A percentile compares a stretch with the other conserved stretches of the same genome.
phyloP scores from a whole-genome alignment of 257 asterid genomes.

The Solanum sparsipilum region DNA sequence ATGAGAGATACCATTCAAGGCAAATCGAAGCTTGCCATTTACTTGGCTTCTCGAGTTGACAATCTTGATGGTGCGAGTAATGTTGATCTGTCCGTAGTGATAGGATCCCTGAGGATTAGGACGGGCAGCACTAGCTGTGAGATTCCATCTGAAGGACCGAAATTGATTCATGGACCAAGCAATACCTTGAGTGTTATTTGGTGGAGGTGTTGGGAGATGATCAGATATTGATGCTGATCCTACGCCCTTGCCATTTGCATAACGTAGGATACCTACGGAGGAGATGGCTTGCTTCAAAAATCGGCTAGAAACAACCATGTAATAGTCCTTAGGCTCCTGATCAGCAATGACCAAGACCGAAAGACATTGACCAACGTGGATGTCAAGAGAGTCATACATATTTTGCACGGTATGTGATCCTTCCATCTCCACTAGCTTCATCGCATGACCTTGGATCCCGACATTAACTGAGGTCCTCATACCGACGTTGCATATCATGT shows the following conservation, averaged over 20 bases:
- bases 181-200: background rate
- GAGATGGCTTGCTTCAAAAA: slow-evolving; percentile 7
- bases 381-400: slow-evolving; percentile 28
- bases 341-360: slow-evolving; percentile 36
- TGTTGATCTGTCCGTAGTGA: slow-evolving; percentile 20
- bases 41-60: background rate
- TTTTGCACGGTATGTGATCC: slow-evolving; percentile 47
- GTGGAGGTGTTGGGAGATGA: slow-evolving; percentile 18
- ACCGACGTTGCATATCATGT: slow-evolving; percentile 39
- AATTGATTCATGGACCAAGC: background rate
- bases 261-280: slow-evolving; percentile 19
- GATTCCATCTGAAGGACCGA: slow-evolving; percentile 7
- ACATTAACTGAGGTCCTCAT: slow-evolving; percentile 33
- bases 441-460: slow-evolving; percentile 32
- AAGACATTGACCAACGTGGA: slow-evolving; percentile 46
- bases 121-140: slow-evolving; percentile 18
- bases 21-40: slow-evolving; percentile 14
- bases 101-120: slow-evolving; percentile 31
- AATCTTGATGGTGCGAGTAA: slow-evolving; percentile 21
- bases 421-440: slow-evolving; percentile 39
- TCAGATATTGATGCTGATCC: slow-evolving; percentile 11
- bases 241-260: slow-evolving; percentile 17
- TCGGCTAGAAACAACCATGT: slow-evolving; percentile 31
- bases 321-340: slow-evolving; percentile 37
- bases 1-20: slow-evolving; percentile 17